Percentiles rank a stretch among this genome's conserved stretches.
Conservation (phyloP, 2,329 filamentous ascomycete genomes). For the Talaromyces funiculosus region DNA sequence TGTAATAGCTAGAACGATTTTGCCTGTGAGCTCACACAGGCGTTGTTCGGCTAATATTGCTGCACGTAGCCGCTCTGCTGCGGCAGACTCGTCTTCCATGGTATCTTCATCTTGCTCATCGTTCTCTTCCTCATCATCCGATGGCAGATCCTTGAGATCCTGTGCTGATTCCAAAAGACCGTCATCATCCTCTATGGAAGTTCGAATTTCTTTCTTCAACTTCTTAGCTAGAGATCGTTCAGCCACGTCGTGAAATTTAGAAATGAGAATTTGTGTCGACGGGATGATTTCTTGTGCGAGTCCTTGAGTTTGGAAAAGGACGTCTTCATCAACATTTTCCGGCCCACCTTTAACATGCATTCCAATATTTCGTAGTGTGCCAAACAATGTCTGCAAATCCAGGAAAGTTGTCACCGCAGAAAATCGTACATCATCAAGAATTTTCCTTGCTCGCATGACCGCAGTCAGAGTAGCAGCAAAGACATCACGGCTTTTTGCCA, state of each 20-base stretch:
- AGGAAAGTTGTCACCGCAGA: constrained; percentile 70
- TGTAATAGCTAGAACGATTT: constrained; percentile 74
- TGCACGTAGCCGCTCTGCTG: constrained; percentile 54
- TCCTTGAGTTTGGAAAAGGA: constrained; percentile 52
- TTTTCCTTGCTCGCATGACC: constrained; percentile 46
- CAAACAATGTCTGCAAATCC: constrained; percentile 76
- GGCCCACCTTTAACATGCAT: constrained; percentile 38
- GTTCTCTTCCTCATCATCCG: constrained; percentile 37
- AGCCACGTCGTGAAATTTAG: constrained; percentile 69
- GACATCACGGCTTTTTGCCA: constrained; percentile 56
- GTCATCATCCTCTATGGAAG: constrained; percentile 56
- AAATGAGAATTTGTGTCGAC: constrained; percentile 59
- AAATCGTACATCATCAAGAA: constrained; percentile 70
- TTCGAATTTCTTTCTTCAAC: constrained; percentile 37
- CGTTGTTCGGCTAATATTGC: constrained; percentile 75
- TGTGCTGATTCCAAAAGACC: constrained; percentile 63
- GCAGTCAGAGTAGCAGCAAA: constrained; percentile 46
- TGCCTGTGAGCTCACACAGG: constrained; percentile 78
- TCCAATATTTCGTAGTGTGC: constrained; percentile 57
- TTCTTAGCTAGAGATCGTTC: constrained; percentile 75
- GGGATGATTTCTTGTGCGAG: constrained; percentile 65
- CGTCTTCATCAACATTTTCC: constrained; percentile 41
- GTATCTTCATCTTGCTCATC: constrained; percentile 49
- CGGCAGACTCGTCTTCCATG: constrained; percentile 26
- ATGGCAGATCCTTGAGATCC: constrained; percentile 54